Conservation (phyloP, 257 asterid species). For the Craterostigma plantagineum region DNA sequence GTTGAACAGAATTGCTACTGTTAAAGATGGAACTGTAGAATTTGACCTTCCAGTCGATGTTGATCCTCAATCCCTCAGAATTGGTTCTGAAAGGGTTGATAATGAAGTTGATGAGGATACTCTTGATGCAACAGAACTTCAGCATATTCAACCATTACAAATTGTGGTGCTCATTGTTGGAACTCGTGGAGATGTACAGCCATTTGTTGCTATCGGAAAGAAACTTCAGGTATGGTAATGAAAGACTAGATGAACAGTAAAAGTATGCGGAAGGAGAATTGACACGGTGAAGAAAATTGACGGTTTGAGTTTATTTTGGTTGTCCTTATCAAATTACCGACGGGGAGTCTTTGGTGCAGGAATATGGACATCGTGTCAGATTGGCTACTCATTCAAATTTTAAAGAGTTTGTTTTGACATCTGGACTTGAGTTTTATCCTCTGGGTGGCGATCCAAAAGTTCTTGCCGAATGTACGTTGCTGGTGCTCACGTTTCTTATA, state of each 20-base stretch:
- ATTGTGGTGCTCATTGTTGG: constrained; percentile 5
- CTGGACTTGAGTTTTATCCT: constrained; percentile 94
- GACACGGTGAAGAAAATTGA: too few species aligned
- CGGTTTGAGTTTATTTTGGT: too few species aligned
- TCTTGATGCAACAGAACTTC: constrained; percentile 32
- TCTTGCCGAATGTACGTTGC: constrained; percentile 79
- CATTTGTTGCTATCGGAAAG: constrained; percentile 5
- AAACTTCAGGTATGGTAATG: constrained; percentile 1
- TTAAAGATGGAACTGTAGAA: constrained; percentile 85
- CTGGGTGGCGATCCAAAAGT: constrained; percentile 96
- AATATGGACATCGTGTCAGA: constrained; percentile 89
- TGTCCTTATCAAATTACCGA: too few species aligned
- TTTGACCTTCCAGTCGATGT: constrained; percentile 68
- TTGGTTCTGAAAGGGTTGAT: constrained; percentile 18
- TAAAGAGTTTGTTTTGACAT: constrained; percentile 83
- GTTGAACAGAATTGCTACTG: constrained; percentile 84
- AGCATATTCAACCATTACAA: not conserved
- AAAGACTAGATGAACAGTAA: too few species aligned
- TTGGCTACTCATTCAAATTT: constrained; percentile 91
- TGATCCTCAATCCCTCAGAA: constrained; percentile 24
- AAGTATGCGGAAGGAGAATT: too few species aligned
- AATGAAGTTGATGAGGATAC: constrained; percentile 37
- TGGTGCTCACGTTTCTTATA: constrained; percentile 5
- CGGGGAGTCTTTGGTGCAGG: constrained; percentile 34
- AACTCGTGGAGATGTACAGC: constrained; percentile 5